phyloP scores from a whole-genome alignment of 495 filamentous ascomycete species.

The Xylaria sp. region DNA sequence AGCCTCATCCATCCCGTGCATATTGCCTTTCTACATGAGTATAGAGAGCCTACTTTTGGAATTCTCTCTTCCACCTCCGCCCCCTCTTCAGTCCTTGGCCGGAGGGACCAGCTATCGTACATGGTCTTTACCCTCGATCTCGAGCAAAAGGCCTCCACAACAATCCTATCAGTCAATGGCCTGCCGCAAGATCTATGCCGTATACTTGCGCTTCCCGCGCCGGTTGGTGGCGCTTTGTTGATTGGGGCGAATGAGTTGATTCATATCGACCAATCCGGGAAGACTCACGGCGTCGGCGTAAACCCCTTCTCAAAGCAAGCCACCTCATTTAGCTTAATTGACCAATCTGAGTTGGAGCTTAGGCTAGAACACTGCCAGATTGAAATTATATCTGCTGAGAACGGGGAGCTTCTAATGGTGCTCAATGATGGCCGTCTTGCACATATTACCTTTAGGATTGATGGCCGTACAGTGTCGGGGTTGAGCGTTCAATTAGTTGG shows the following conservation, averaged over 20 bases:
- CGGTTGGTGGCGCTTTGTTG: conserved; percentile 86
- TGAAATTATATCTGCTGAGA: conserved; percentile 74
- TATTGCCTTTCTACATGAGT: conserved; percentile 93
- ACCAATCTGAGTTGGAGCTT: conserved; percentile 82
- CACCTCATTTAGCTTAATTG: conserved; percentile 79
- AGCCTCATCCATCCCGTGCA: conserved; percentile 86
- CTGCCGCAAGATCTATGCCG: conserved; percentile 90
- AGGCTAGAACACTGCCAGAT: conserved; percentile 83
- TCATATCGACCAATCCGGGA: conserved; percentile 95
- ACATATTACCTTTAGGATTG: conserved; percentile 81
- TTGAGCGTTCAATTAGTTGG: conserved; percentile 70
- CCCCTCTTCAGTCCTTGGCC: conserved; percentile 77
- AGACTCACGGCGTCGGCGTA: conserved; percentile 91
- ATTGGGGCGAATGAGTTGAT: conserved; percentile 90
- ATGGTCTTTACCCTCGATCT: conserved; percentile 95
- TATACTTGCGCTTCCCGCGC: conserved; percentile 82
- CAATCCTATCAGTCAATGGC: conserved; percentile 81
- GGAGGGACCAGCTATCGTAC: conserved; percentile 86
- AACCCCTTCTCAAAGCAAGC: conserved; percentile 83
- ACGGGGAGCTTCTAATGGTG: conserved; percentile 83
- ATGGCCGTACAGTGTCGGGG: conserved; percentile 92
- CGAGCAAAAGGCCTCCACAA: conserved; percentile 91
- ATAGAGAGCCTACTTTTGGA: conserved; percentile 95
- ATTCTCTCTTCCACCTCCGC: conserved; percentile 79
- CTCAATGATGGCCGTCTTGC: conserved; percentile 77